Evolutionary conservation across 495 filamentous ascomycete genomes (phyloP), one percentile per base, ranked within the genome.

Genomic region (Amorphotheca resinae): DNA sequence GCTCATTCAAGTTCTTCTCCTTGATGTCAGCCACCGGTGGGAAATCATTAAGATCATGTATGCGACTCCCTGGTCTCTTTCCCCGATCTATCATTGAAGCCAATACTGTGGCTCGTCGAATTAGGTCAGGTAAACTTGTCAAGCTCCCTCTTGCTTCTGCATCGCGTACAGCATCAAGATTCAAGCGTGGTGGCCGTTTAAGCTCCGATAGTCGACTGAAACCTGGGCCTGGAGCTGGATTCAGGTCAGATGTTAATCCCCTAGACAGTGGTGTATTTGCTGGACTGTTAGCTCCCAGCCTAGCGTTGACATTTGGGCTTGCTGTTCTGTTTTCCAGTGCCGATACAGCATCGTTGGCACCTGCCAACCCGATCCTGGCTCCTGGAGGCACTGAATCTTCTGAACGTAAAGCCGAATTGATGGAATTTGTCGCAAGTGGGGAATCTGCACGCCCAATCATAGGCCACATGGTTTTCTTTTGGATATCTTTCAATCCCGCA

Each of bases 111-210:
- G 91, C 91, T 35, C 91, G 72, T 48, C 76, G 70, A 45, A 98
- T 96, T 42, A 98, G 64, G 61, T 95, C 91, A 0, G 87, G 81
- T 39, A 98, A 63, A 61, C 87, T 94, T 4, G 91, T 95, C 49
- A 93, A 64, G 54, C 87, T 94, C 7, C 85, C 87, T 49, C 87
- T 75, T 9, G 80, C 71, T 52, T 91, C 83, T 16, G 86, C 84
- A 45, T 82, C 77, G 32, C 75, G 71, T 9, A 89, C 77, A 9
- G 82, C 82, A 57, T 82, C 77, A 30, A 95, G 75, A 54, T 96
- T 76, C 21, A 94, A 61, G 1, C 75, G 72, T 21, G 84, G 81
- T 33, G 85, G 87, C 55, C 82, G 67, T 41, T 75, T 72, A 37
- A 70, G 67, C 7, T 46, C 53, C 18, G 50, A 53, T 17, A 73